Conservation (phyloP, 352 stramenopile species). For the Phytophthora fragariae region DNA sequence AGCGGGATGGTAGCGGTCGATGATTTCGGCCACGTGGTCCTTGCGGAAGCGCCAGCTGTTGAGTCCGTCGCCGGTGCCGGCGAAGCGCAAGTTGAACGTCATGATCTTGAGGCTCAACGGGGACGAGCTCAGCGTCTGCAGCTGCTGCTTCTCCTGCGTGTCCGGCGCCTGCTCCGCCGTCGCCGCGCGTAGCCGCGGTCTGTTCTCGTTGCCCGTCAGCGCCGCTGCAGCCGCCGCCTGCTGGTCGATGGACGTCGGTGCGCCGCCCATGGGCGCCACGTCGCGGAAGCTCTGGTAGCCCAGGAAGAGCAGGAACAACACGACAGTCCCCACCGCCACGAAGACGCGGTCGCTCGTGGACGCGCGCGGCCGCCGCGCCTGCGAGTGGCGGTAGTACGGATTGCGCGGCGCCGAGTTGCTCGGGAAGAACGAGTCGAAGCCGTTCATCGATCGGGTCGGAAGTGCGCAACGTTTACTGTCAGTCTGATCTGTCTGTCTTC, state of each 20-base stretch:
- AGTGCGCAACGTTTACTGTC: background rate
- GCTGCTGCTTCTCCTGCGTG: slow-evolving; percentile 17
- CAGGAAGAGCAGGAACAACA: slow-evolving; percentile 76
- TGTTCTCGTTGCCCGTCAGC: slow-evolving; percentile 36
- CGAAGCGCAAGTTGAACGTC: slow-evolving; percentile 88
- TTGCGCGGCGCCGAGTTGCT: slow-evolving; percentile 67
- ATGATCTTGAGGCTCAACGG: slow-evolving; percentile 76
- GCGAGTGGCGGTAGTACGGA: slow-evolving; percentile 83
- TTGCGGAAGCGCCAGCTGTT: slow-evolving; percentile 80
- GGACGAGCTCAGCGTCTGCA: slow-evolving; percentile 42
- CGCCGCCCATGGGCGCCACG: slow-evolving; percentile 10
- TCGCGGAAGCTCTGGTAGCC: slow-evolving; percentile 51
- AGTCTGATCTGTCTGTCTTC: slow-evolving; percentile 19
- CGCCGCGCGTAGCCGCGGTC: slow-evolving; percentile 53
- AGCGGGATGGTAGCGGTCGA: slow-evolving; percentile 75
- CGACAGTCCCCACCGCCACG: slow-evolving; percentile 67
- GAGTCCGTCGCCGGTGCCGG: slow-evolving; percentile 61
- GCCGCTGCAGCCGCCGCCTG: slow-evolving; percentile 43
- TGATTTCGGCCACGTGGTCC: slow-evolving; percentile 76
- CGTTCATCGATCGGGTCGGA: slow-evolving; percentile 49
- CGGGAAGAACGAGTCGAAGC: slow-evolving; percentile 77
- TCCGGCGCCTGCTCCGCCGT: slow-evolving; percentile 6
- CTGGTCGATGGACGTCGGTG: slow-evolving; percentile 37
- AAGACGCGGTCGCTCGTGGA: slow-evolving; percentile 67
- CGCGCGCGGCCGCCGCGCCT: slow-evolving; percentile 33